These are phyloP conservation scores for Trichoderma orchidacearum DNA, from an alignment of 495 filamentous ascomycete species.

Conservation along the genomic window DNA sequence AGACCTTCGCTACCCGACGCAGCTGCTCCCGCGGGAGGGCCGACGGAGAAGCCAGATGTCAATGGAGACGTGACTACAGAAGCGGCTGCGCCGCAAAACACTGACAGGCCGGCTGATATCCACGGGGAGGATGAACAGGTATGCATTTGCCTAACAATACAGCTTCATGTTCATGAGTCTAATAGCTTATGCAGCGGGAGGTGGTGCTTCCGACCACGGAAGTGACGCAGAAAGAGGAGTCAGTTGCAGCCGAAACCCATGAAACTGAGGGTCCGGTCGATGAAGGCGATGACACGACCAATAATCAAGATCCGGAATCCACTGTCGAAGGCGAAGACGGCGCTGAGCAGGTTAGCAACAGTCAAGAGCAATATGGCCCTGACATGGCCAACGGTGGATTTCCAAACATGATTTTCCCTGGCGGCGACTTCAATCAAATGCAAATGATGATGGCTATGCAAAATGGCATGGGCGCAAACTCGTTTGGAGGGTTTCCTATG, in stretches of 20 bases:
- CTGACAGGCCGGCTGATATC: background rate
- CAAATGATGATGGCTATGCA: slow-evolving; percentile 60
- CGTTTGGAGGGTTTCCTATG: slow-evolving; percentile 56
- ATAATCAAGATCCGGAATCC: slow-evolving; percentile 4
- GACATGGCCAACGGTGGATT: slow-evolving; percentile 40
- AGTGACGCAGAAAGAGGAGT: background rate
- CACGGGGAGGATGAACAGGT: slow-evolving; percentile 5
- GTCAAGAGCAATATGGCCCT: slow-evolving; percentile 11
- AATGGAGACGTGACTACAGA: background rate
- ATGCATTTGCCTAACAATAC: background rate
- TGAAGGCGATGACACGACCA: background rate
- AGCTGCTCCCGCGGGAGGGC: slow-evolving; percentile 4
- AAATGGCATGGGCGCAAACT: slow-evolving; percentile 52
- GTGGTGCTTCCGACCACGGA: background rate
- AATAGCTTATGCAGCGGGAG: background rate
- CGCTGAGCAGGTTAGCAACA: slow-evolving; percentile 17
- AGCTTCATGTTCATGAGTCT: background rate
- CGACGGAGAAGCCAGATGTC: background rate
- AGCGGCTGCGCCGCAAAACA: slow-evolving; percentile 3
- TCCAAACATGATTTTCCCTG: slow-evolving; percentile 49
- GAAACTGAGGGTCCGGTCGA: background rate
- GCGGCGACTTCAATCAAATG: slow-evolving; percentile 60
- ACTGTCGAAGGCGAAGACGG: slow-evolving; percentile 12
- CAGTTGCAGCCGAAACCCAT: background rate
- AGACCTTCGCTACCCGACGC: slow-evolving; percentile 14